Evolutionary conservation across 140 eudicot species (phyloP).

Genomic region (Stevia rebaudiana): DNA sequence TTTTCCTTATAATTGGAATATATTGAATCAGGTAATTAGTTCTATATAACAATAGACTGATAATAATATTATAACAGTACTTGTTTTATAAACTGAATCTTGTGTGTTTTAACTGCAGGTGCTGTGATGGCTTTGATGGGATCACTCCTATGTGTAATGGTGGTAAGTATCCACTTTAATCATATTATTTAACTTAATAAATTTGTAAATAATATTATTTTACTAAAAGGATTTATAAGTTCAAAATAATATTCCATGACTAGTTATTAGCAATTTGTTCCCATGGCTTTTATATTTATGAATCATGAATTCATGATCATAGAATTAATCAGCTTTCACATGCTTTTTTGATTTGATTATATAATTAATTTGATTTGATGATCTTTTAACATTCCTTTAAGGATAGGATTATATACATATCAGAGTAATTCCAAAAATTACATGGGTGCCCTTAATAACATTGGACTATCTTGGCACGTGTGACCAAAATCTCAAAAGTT

Average conservation of each 20-base stretch:
- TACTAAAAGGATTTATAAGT: not conserved
- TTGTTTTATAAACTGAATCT: not conserved
- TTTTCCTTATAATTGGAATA: too few relatives aligned
- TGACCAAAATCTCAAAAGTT: not conserved
- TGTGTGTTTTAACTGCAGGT: constrained; percentile 47
- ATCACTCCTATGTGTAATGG: constrained; percentile 74
- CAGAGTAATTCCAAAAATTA: not conserved
- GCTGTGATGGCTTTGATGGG: constrained; percentile 85
- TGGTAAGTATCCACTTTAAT: constrained; percentile 46
- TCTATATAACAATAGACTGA: not conserved
- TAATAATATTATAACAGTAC: not conserved
- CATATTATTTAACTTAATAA: not conserved
- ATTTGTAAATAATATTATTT: too few relatives aligned
- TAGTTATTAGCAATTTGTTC: not conserved
- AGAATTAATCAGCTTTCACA: too few relatives aligned
- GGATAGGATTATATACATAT: not conserved
- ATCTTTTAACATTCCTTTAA: not conserved
- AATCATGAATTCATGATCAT: too few relatives aligned
- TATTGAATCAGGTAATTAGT: not conserved
- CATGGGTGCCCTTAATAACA: not conserved
- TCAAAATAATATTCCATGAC: not conserved
- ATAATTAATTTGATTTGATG: not conserved
- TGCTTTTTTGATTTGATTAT: too few relatives aligned
- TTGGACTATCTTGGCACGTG: not conserved
- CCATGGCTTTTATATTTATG: too few relatives aligned